phyloP scores from a whole-genome alignment of 306 rosid species.

The Quercus parvula region DNA sequence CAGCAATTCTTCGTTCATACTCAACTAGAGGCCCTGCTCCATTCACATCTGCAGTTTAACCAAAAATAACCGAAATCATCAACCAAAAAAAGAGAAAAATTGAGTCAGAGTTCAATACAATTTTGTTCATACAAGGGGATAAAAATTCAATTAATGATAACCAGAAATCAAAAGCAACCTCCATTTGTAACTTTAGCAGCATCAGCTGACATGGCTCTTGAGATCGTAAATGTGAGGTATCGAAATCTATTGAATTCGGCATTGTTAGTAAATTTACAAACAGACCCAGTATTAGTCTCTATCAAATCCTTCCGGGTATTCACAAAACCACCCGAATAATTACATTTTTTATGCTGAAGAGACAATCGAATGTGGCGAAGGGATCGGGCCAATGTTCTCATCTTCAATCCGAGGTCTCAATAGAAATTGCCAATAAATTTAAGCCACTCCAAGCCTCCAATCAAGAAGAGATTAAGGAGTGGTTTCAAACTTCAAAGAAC shows the following conservation, averaged over 20 bases:
- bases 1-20: constrained; percentile 80
- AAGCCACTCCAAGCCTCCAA: constrained; percentile 16
- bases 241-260: constrained; percentile 26
- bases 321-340: constrained; percentile 22
- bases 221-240: constrained; percentile 21
- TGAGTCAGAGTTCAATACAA: background rate
- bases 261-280: constrained; percentile 27
- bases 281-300: constrained; percentile 30
- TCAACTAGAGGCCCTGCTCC: constrained; percentile 88
- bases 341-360: constrained; percentile 31
- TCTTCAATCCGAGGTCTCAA: constrained; percentile 32
- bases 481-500: background rate
- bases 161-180: constrained; percentile 41
- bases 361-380: constrained; percentile 40
- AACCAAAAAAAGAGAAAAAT: constrained; percentile 4
- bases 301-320: constrained; percentile 31
- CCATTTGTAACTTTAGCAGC: constrained; percentile 45
- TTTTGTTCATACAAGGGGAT: background rate
- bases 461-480: constrained; percentile 10
- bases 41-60: constrained; percentile 38
- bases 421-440: constrained; percentile 4
- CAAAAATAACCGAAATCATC: constrained; percentile 23
- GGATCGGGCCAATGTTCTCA: constrained; percentile 59
- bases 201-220: constrained; percentile 52
- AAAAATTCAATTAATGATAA: background rate